Conservation (phyloP, 2,329 filamentous ascomycete species). For the Fusarium mundagurra region DNA sequence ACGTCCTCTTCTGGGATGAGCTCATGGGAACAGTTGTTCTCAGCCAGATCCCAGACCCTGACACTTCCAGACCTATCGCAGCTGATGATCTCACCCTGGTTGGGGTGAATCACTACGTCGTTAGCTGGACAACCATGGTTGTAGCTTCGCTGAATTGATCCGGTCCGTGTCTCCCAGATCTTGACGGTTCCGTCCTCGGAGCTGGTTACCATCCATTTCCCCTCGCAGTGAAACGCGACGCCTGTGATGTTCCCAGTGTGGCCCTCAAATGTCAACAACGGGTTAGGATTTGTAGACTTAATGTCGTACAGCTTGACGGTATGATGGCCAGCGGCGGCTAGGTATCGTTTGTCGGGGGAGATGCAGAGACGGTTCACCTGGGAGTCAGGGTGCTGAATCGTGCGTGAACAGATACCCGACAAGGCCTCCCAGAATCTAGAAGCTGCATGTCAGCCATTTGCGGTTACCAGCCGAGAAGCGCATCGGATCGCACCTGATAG, state of each 20-base stretch:
- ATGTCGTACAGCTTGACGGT: slow-evolving; percentile 98
- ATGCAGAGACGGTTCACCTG: slow-evolving; percentile 99
- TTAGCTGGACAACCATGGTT: slow-evolving; percentile 89
- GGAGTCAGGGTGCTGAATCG: slow-evolving; percentile 97
- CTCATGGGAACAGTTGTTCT: slow-evolving; percentile 97
- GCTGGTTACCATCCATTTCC: slow-evolving; percentile 99
- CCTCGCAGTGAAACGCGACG: slow-evolving; percentile 97
- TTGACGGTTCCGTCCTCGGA: slow-evolving; percentile 97
- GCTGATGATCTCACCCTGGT: slow-evolving; percentile 97
- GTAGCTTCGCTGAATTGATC: slow-evolving; percentile 91
- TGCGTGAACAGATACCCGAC: slow-evolving; percentile 96
- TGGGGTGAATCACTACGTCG: slow-evolving; percentile 99
- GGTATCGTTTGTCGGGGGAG: slow-evolving; percentile 95
- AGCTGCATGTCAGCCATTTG: slow-evolving; percentile 21
- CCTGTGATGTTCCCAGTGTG: slow-evolving; percentile 97
- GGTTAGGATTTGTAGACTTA: slow-evolving; percentile 96
- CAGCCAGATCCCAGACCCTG: slow-evolving; percentile 93
- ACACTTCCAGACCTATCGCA: slow-evolving; percentile 94
- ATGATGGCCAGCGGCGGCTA: slow-evolving; percentile 82
- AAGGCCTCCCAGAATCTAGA: slow-evolving; percentile 96
- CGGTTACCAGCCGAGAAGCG: slow-evolving; percentile 3
- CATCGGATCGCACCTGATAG: slow-evolving; percentile 60
- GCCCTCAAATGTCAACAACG: slow-evolving; percentile 92
- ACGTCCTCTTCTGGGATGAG: slow-evolving; percentile 96
- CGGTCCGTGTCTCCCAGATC: slow-evolving; percentile 93